phyloP scores from a whole-genome alignment of 2,329 filamentous ascomycete genomes.

The Leptographium wingfieldii region DNA sequence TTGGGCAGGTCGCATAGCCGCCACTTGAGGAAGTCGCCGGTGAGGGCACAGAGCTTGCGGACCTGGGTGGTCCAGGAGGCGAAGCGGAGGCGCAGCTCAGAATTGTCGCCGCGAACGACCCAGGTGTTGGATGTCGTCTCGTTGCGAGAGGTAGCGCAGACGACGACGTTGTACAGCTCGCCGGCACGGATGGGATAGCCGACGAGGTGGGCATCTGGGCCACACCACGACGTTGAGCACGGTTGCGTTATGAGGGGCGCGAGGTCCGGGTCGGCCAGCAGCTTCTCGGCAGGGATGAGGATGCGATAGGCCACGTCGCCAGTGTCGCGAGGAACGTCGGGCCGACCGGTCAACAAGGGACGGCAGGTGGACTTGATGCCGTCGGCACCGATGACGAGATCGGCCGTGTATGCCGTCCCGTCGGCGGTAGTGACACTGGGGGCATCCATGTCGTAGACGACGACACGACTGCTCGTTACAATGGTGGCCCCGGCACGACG shows the following conservation, averaged over 20 bases:
- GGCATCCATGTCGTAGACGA: conserved; percentile 15
- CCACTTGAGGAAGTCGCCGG: conserved; percentile 31
- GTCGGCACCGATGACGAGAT: conserved; percentile 16
- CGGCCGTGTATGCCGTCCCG: conserved; percentile 12
- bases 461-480: conserved; percentile 13
- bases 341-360: conserved; percentile 15
- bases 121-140: conserved; percentile 6
- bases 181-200: conserved; percentile 19
- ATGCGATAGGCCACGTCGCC: conserved; percentile 24
- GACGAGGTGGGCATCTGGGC: conserved; percentile 20
- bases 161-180: conserved; percentile 20
- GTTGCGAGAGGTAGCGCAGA: conserved; percentile 14
- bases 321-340: conserved; percentile 15
- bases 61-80: conserved; percentile 22
- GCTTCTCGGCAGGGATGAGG: conserved; percentile 15
- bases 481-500: conserved; percentile 14
- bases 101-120: conserved; percentile 19
- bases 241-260: conserved; percentile 16
- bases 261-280: conserved; percentile 18
- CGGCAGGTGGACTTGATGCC: conserved; percentile 17
- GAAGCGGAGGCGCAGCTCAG: conserved; percentile 23
- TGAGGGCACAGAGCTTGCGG: conserved; percentile 21
- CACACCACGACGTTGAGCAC: conserved; percentile 19
- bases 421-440: conserved; percentile 11
- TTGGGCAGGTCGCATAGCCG: conserved; percentile 28